These are phyloP conservation scores for Globisporangium alternatum DNA, from an alignment of 352 stramenopile species.

Conservation along the genomic window DNA sequence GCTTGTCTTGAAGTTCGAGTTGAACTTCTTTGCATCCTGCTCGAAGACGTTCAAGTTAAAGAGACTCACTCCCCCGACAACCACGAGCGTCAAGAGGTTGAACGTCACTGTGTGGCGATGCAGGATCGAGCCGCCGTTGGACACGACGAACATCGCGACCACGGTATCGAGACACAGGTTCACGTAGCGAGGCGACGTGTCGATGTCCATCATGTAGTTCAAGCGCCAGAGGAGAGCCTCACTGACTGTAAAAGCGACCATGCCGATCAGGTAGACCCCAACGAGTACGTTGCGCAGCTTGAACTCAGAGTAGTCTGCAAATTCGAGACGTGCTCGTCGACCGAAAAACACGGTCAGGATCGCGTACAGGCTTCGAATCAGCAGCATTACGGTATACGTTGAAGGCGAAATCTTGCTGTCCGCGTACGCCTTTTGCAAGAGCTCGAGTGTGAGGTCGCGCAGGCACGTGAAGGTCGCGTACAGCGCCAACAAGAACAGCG, in stretches of 20 bases:
- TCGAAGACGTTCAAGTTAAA: constrained; percentile 44
- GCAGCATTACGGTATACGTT: constrained; percentile 42
- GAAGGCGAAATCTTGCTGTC: constrained; percentile 24
- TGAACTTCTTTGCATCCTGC: constrained; percentile 52
- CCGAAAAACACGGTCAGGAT: constrained; percentile 24
- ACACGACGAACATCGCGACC: constrained; percentile 83
- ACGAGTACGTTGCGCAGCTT: constrained; percentile 68
- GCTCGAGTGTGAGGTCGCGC: constrained; percentile 56
- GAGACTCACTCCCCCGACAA: constrained; percentile 47
- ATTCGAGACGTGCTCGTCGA: constrained; percentile 38
- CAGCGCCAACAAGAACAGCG: constrained; percentile 43
- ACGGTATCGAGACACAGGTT: constrained; percentile 80
- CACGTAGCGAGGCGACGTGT: constrained; percentile 65
- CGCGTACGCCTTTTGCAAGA: constrained; percentile 27
- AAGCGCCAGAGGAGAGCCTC: constrained; percentile 54
- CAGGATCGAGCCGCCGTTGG: constrained; percentile 75
- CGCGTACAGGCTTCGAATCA: constrained; percentile 34
- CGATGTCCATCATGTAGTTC: constrained; percentile 53
- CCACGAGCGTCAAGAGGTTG: constrained; percentile 50
- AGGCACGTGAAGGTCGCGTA: constrained; percentile 69
- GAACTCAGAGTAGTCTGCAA: constrained; percentile 52
- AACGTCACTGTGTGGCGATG: constrained; percentile 64
- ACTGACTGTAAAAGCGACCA: constrained; percentile 47
- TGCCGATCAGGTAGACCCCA: constrained; percentile 51
- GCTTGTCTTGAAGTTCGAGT: constrained; percentile 75